Conservation (phyloP, 176 grass and related monocot genomes). For the Bothriochloa decipiens region DNA sequence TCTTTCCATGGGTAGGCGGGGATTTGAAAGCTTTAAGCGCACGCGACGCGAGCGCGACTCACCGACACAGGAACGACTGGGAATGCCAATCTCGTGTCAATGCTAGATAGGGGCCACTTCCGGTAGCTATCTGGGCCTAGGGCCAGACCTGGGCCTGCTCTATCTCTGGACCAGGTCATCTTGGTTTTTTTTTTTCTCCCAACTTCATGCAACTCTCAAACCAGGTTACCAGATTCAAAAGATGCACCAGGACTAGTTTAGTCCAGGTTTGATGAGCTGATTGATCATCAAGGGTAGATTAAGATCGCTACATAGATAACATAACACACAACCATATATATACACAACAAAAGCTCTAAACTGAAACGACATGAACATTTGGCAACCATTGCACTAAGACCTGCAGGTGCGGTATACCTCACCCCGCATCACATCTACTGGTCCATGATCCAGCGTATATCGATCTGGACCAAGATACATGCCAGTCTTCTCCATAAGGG, state of each 20-base stretch:
- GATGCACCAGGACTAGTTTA: not conserved
- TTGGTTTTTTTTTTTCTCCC: not conserved
- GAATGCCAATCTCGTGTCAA: slow-evolving; percentile 11
- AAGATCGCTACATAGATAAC: slow-evolving; percentile 3
- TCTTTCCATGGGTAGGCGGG: not conserved
- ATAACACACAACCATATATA: not conserved
- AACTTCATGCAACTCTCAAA: not conserved
- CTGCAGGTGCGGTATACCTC: slow-evolving; percentile 87
- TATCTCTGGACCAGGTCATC: not conserved
- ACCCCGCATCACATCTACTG: slow-evolving; percentile 79
- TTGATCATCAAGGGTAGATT: not conserved
- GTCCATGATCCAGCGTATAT: slow-evolving; percentile 80
- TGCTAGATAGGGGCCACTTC: not conserved
- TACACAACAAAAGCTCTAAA: slow-evolving; percentile 29
- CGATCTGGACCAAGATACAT: slow-evolving; percentile 79
- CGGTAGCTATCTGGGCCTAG: not conserved
- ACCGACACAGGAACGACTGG: not conserved
- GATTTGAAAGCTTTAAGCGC: not conserved
- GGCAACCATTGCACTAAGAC: slow-evolving; percentile 32
- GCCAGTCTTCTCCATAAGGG: slow-evolving; percentile 75
- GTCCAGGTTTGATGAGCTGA: not conserved
- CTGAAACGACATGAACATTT: not conserved
- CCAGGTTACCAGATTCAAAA: not conserved
- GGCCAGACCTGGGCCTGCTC: not conserved
- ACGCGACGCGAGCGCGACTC: not conserved